These are phyloP conservation scores for Fraxinus cuspidata DNA, from an alignment of 257 asterid species.

Conservation along the genomic window DNA sequence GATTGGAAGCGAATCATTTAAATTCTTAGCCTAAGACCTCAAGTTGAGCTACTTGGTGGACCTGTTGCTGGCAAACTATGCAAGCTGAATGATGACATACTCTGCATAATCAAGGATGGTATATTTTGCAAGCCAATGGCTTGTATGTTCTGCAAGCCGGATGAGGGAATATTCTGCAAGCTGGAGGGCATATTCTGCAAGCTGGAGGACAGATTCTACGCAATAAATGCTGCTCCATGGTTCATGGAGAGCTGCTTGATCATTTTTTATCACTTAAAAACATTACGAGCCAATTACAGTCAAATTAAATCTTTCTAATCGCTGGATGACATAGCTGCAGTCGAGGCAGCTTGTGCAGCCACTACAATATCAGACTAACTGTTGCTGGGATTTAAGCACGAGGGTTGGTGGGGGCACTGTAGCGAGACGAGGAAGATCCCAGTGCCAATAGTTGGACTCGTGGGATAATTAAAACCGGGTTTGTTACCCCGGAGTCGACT, in stretches of 20 bases:
- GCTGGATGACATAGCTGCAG: constrained; percentile 22
- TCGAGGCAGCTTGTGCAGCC: constrained; percentile 37
- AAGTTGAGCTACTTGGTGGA: constrained; percentile 30
- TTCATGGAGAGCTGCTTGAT: constrained; percentile 42
- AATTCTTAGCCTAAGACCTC: constrained; percentile 22
- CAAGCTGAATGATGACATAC: neutral
- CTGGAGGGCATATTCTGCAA: neutral
- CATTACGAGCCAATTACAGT: constrained; percentile 44
- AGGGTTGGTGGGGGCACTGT: neutral
- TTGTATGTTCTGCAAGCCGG: neutral
- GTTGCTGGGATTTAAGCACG: constrained; percentile 17
- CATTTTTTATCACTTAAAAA: constrained; percentile 45
- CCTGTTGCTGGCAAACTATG: neutral
- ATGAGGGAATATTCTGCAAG: constrained; percentile 3
- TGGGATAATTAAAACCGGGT: neutral
- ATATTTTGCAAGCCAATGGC: constrained; percentile 9
- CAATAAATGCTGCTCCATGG: constrained; percentile 28
- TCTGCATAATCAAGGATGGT: neutral
- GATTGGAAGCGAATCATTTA: constrained; percentile 26
- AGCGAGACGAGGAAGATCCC: neutral
- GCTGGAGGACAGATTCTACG: neutral
- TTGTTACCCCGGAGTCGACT: constrained; percentile 16
- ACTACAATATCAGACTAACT: constrained; percentile 36
- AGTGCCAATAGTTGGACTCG: neutral
- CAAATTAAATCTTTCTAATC: constrained; percentile 42